Base-by-base conservation (phyloP, 805 yeast species). In the Metschnikowia cerradonensis region DNA sequence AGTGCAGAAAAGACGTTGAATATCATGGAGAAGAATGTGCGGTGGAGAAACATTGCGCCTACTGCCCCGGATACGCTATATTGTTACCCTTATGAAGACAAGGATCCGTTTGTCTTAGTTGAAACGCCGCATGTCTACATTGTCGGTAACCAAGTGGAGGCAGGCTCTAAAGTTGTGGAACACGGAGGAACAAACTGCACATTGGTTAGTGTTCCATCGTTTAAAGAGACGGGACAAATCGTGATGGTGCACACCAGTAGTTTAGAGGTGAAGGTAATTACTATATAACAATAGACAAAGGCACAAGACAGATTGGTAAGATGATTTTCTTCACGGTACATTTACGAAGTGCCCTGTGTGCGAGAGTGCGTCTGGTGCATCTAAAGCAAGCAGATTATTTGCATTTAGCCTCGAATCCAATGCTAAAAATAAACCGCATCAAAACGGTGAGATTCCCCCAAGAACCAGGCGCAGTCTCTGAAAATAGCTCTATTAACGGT, bases 61-160 rank as follows among this genome's bases (percentile, higher is more conserved):
- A 90, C 97, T 0, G 96, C 97, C 1, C 99, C 99, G 0, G 98
- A 94, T 62, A 94, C 99, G 0, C 69, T 94, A 40, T 86, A 91
- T 77, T 84, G 96, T 57, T 90, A 89, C 60, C 97, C 99, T 0
- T 91, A 77, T 60, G 77, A 78, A 10, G 80, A 82, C 23, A 60
- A 63, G 1, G 98, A 94, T 66, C 98, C 98, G 3, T 90, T 92
- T 65, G 73, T 83, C 1, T 70, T 94, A n/a, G 71, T 71, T 8
- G 88, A 88, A 60, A 81, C 88, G 15, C 98, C 98, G 0, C 91
- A 90, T 63, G 85, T 91, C 2, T 90, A 87, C 61, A 82, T 89
- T 59, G 89, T 81, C 3, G 98, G 97, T 0, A 92, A 91, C 63
- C 96, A 90, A 65, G 80, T 84, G 0, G 63, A 66, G 32, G 90